Base-by-base conservation (phyloP, 2,329 filamentous ascomycete genomes). In the Endothia cerciana region DNA sequence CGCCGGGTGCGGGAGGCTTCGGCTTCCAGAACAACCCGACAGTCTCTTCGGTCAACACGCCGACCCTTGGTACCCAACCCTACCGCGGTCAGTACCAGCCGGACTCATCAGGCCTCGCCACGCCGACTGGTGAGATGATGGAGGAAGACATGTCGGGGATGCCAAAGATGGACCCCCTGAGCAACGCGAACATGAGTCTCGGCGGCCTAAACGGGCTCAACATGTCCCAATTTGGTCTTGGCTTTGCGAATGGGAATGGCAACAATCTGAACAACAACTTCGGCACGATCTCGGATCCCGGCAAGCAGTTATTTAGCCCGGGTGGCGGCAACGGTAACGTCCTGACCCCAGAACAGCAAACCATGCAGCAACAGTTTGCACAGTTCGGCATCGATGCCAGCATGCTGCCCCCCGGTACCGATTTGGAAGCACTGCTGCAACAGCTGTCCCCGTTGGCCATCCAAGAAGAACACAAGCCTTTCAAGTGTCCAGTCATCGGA, bases 401-500 rank as follows among this genome's bases (percentile, higher is more conserved):
- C 70, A 91, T 94, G 72, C 90, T 94, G 71, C 87, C 88, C 33
- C 85, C 89, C 58, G 92, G 94, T 71, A 92, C 89, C 70, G 91
- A 94, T 71, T 91, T 83, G 62, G 82, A 84, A 65, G 78, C 81
- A 25, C 75, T 87, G n/a, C 75, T 87, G 49, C 84, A 87, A 70
- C 82, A 85, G 60, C 80, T 87, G 63, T 84, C 84, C 40, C 83
- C 81, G n/a, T 81, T 90, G 75, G 83, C 88, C 78, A 84, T 89
- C 66, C 90, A 90, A 19, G 94, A 98, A 76, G 94, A 99, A 76
- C 93, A 96, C 73, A 99, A 98, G 80, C 95, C 95, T 0, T 99
- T 97, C 84, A 92, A 94, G 76, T 99, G 95, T 74, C 95, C 95
- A 1, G 95, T 99, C 60, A 97, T 99, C 76, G 95, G 95, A 6